Conservation (phyloP, 1,139 yeast species). For the Geotrichum aggregatum region DNA sequence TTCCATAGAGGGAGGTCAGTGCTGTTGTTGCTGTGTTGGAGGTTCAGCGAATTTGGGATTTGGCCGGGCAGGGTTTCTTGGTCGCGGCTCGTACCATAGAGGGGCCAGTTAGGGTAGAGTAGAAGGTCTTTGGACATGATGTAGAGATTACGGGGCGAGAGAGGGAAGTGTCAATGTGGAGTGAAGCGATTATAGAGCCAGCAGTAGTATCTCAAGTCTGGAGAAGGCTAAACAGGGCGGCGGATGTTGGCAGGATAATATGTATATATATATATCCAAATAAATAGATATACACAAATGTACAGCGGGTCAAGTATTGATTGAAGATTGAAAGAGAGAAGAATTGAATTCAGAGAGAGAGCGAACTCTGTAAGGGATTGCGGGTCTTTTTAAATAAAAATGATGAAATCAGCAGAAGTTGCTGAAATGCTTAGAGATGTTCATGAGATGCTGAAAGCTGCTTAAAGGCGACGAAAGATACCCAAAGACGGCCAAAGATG, state of each 20-base stretch:
- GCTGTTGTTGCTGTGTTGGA: constrained; percentile 2
- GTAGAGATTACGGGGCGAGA: not conserved
- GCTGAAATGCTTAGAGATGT: no score
- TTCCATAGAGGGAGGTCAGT: constrained; percentile 9
- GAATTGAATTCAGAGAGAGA: not conserved
- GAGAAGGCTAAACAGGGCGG: not conserved
- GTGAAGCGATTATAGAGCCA: no score
- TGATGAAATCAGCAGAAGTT: no score
- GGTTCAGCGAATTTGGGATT: not conserved
- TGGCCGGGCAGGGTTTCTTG: not conserved
- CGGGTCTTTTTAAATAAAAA: no score
- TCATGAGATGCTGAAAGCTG: no score
- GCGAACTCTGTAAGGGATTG: not conserved
- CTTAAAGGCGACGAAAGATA: no score
- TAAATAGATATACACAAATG: not conserved
- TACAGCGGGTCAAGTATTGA: no score
- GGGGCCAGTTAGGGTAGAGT: constrained; percentile 2
- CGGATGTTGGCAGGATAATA: not conserved
- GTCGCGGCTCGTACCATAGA: constrained; percentile 1
- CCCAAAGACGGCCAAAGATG: no score
- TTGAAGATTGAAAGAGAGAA: no score
- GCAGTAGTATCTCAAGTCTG: no score
- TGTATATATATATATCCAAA: not conserved
- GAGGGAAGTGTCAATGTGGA: no score
- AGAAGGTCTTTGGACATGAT: constrained; percentile 9